A percentile compares a stretch with the other conserved stretches of the same genome.
phyloP scores from a whole-genome alignment of 257 asterid species.

The Paraleonurus japonicus region DNA sequence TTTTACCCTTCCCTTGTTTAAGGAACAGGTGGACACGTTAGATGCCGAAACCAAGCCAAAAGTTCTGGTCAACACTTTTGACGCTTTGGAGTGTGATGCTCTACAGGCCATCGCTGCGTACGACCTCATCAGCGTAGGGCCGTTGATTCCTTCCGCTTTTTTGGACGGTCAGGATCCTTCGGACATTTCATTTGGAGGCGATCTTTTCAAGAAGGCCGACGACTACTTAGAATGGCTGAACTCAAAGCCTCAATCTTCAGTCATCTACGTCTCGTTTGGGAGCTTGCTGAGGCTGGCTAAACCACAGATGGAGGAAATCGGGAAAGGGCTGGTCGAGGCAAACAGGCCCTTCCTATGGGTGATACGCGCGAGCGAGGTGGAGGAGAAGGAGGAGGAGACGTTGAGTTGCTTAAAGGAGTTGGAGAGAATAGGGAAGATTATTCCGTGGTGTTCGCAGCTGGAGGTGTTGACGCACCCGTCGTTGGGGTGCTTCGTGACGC shows the following conservation, averaged over 20 bases:
- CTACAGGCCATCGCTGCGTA: constrained; percentile 31
- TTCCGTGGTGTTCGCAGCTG: constrained; percentile 60
- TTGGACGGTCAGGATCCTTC: constrained; percentile 23
- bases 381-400: background rate
- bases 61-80: constrained; percentile 52
- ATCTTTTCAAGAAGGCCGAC: constrained; percentile 37
- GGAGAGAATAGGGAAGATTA: constrained; percentile 40
- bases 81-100: constrained; percentile 39
- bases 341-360: constrained; percentile 67
- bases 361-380: constrained; percentile 25
- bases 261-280: constrained; percentile 66
- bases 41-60: constrained; percentile 35
- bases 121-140: constrained; percentile 47
- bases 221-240: constrained; percentile 45
- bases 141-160: constrained; percentile 50
- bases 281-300: constrained; percentile 34
- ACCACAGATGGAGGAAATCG: constrained; percentile 55
- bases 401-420: constrained; percentile 30
- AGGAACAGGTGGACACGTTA: constrained; percentile 43
- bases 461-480: constrained; percentile 55
- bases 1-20: constrained; percentile 30
- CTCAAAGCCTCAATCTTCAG: constrained; percentile 33
- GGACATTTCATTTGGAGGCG: constrained; percentile 35
- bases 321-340: constrained; percentile 29
- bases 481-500: constrained; percentile 55